Conservation (phyloP, 2,329 filamentous ascomycete genomes). For the Sporothrix luriei region DNA sequence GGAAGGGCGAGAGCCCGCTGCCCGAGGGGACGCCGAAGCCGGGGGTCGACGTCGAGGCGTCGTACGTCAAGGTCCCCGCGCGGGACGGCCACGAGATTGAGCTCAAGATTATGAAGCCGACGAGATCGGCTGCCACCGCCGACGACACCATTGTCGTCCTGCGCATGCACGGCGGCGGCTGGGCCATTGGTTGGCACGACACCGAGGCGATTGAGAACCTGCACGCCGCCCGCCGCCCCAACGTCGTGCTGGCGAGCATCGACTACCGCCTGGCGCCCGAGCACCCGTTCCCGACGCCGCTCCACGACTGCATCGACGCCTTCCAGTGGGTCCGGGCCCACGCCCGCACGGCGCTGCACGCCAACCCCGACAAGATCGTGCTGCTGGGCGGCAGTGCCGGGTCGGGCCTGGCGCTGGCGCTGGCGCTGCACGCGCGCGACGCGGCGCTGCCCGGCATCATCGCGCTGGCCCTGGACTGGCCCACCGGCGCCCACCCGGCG, state of each 20-base stretch:
- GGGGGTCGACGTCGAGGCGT: constrained; percentile 43
- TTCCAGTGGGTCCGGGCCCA: constrained; percentile 51
- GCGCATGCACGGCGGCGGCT: constrained; percentile 47
- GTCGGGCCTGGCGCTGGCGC: constrained; percentile 45
- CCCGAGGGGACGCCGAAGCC: constrained; percentile 42
- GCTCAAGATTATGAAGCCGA: constrained; percentile 40
- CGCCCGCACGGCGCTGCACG: constrained; percentile 47
- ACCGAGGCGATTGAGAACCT: constrained; percentile 45
- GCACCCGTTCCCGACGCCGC: constrained; percentile 52
- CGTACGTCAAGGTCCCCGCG: constrained; percentile 39
- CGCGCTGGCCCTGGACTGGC: constrained; percentile 44
- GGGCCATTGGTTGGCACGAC: constrained; percentile 43
- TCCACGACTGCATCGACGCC: constrained; percentile 56
- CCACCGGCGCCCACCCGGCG: constrained; percentile 45
- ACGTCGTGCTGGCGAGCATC: constrained; percentile 46
- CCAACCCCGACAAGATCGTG: constrained; percentile 46
- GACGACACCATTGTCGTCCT: constrained; percentile 35
- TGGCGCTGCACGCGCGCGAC: constrained; percentile 42
- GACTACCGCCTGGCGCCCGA: constrained; percentile 52
- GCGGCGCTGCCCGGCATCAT: constrained; percentile 42
- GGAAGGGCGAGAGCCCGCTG: constrained; percentile 38
- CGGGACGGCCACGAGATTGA: constrained; percentile 44
- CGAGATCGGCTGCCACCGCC: background rate
- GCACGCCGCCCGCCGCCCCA: constrained; percentile 41
- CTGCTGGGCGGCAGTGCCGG: constrained; percentile 55